Conservation (phyloP, 257 asterid species). For the Leptodermis oblonga region DNA sequence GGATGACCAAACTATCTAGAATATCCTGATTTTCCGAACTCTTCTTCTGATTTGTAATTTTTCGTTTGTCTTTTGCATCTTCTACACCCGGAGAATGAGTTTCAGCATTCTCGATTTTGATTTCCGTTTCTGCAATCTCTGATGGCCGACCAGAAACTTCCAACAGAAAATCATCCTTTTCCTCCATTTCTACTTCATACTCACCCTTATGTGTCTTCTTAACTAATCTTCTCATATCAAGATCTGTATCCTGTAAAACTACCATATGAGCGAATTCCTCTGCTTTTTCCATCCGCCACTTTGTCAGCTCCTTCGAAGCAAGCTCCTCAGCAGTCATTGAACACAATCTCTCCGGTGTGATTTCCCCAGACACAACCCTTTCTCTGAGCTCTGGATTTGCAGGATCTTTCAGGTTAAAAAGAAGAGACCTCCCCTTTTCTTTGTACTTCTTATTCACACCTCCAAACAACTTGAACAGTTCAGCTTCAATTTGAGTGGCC, state of each 20-base stretch:
- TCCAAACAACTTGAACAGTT: constrained; percentile 69
- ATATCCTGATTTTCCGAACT: constrained; percentile 50
- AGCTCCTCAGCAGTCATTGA: constrained; percentile 98
- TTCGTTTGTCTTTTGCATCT: constrained; percentile 39
- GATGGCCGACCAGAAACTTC: constrained; percentile 71
- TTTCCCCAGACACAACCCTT: constrained; percentile 81
- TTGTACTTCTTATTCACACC: constrained; percentile 94
- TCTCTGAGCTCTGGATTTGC: constrained; percentile 90
- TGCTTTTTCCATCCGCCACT: constrained; percentile 96
- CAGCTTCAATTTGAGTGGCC: constrained; percentile 66
- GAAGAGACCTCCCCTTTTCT: constrained; percentile 93
- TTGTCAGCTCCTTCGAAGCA: constrained; percentile 95
- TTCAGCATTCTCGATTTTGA: constrained; percentile 11
- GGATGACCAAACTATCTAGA: constrained; percentile 64
- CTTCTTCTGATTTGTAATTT: constrained; percentile 31
- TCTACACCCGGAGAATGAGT: constrained; percentile 29
- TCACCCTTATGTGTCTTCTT: constrained; percentile 99
- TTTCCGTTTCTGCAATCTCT: constrained; percentile 27
- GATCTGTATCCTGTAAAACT: constrained; percentile 86
- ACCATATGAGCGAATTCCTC: constrained; percentile 88
- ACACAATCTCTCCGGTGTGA: constrained; percentile 76
- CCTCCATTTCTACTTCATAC: constrained; percentile 80
- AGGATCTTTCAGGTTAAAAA: constrained; percentile 91
- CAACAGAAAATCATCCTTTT: constrained; percentile 46
- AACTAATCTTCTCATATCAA: constrained; percentile 73